Conservation (phyloP, 768 basidiomycete genomes). For the Pleurotus citrinopileatus region DNA sequence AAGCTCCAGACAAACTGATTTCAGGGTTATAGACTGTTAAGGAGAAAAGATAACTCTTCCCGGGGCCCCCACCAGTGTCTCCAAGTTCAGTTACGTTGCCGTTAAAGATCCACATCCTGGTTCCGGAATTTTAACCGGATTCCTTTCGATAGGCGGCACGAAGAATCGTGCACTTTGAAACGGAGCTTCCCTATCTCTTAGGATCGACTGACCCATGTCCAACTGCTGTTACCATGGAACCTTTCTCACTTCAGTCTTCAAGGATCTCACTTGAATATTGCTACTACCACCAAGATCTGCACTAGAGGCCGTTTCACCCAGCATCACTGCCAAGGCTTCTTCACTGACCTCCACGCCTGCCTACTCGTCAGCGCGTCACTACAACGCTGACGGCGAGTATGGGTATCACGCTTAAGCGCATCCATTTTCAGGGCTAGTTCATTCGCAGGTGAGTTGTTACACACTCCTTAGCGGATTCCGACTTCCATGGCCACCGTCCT, state of each 20-base stretch:
- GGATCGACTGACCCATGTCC: constrained; percentile 83
- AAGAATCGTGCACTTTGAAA: constrained; percentile 66
- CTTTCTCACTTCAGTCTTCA: constrained; percentile 88
- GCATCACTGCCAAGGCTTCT: constrained; percentile 74
- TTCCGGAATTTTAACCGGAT: constrained; percentile 78
- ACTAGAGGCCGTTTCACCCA: constrained; percentile 76
- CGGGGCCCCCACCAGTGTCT: constrained; percentile 64
- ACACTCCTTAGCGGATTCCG: constrained; percentile 84
- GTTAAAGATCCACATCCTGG: constrained; percentile 69
- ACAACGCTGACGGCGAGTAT: constrained; percentile 76
- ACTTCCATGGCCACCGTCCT: constrained; percentile 88
- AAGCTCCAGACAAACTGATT: constrained; percentile 72
- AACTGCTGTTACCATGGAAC: constrained; percentile 86
- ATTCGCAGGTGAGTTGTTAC: constrained; percentile 90
- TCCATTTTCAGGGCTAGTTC: constrained; percentile 91
- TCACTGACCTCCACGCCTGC: constrained; percentile 76
- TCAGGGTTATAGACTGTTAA: constrained; percentile 71
- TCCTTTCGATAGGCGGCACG: constrained; percentile 71
- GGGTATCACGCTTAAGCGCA: constrained; percentile 86
- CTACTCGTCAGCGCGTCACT: constrained; percentile 73
- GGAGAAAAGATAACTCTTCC: constrained; percentile 81
- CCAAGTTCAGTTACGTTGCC: constrained; percentile 69
- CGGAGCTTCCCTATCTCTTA: constrained; percentile 14
- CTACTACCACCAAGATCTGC: constrained; percentile 89
- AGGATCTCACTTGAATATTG: constrained; percentile 86